These are phyloP conservation scores for Zea luxurians DNA, from an alignment of 176 grass and related monocot species.

Conservation along the genomic window DNA sequence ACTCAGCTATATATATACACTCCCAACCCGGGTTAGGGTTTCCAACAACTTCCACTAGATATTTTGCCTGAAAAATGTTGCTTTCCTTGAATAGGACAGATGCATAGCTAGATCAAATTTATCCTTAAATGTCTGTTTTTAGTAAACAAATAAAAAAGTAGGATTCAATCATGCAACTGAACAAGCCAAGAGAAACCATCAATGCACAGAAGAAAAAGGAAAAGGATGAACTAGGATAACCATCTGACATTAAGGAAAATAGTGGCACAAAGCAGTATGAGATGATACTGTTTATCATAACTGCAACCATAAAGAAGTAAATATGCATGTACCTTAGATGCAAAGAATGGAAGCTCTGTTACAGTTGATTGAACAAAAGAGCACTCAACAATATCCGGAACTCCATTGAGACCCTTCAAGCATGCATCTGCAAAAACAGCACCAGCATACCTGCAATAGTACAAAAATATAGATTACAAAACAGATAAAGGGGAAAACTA, in stretches of 20 bases:
- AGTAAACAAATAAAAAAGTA: constrained; percentile 4
- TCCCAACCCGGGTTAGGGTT: too few relatives aligned
- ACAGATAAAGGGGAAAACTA: not conserved
- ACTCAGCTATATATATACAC: too few relatives aligned
- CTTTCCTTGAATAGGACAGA: not conserved
- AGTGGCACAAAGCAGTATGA: not conserved
- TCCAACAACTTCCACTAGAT: too few relatives aligned
- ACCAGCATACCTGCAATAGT: constrained; percentile 73
- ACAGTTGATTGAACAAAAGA: constrained; percentile 91
- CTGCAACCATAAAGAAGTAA: constrained; percentile 16
- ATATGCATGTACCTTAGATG: constrained; percentile 65
- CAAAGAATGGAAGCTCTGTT: constrained; percentile 89
- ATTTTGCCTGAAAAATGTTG: not conserved
- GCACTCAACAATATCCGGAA: constrained; percentile 81
- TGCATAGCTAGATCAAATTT: not conserved
- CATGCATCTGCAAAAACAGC: constrained; percentile 97
- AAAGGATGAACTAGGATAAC: not conserved
- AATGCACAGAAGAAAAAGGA: not conserved
- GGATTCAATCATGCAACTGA: not conserved
- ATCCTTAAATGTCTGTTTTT: constrained; percentile 17
- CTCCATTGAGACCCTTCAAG: constrained; percentile 93
- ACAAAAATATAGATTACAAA: not conserved
- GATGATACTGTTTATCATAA: not conserved
- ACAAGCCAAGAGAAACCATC: not conserved
- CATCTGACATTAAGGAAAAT: not conserved